Conservation (phyloP, 495 filamentous ascomycete species). For the Trichoderma parareesei region DNA sequence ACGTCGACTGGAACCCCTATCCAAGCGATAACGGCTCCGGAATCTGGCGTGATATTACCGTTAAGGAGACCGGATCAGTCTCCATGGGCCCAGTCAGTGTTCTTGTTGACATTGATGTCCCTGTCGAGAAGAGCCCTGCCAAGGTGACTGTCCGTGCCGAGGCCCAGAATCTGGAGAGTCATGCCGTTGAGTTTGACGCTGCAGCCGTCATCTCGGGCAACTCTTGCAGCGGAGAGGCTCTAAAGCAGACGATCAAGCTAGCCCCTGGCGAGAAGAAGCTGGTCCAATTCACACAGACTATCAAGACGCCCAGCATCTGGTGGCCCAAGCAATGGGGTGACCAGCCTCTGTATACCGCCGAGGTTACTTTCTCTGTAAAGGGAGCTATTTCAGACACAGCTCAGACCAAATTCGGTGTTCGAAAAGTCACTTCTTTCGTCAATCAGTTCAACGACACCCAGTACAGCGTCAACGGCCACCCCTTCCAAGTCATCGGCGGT, state of each 20-base stretch:
- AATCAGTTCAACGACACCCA: conserved; percentile 46
- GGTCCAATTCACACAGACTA: conserved; percentile 28
- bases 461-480: conserved; percentile 47
- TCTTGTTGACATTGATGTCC: conserved; percentile 32
- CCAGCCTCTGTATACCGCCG: conserved; percentile 35
- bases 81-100: conserved; percentile 43
- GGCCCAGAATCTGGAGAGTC: conserved; percentile 41
- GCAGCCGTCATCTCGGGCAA: conserved; percentile 29
- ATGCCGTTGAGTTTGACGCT: conserved; percentile 27
- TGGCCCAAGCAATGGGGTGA: conserved; percentile 44
- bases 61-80: conserved; percentile 49
- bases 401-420: conserved; percentile 42
- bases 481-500: conserved; percentile 52
- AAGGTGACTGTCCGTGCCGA: conserved; percentile 38
- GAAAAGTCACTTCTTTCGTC: conserved; percentile 42
- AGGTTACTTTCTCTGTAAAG: conserved; percentile 28
- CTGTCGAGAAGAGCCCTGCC: conserved; percentile 24
- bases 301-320: conserved; percentile 36
- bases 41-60: conserved; percentile 53
- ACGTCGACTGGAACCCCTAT: conserved; percentile 60
- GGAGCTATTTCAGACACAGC: conserved; percentile 37
- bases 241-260: conserved; percentile 29
- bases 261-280: conserved; percentile 27
- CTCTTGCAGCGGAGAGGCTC: conserved; percentile 14
- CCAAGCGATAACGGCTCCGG: conserved; percentile 51